phyloP scores from a whole-genome alignment of 495 filamentous ascomycete genomes.

The Penicillium mononematosum region DNA sequence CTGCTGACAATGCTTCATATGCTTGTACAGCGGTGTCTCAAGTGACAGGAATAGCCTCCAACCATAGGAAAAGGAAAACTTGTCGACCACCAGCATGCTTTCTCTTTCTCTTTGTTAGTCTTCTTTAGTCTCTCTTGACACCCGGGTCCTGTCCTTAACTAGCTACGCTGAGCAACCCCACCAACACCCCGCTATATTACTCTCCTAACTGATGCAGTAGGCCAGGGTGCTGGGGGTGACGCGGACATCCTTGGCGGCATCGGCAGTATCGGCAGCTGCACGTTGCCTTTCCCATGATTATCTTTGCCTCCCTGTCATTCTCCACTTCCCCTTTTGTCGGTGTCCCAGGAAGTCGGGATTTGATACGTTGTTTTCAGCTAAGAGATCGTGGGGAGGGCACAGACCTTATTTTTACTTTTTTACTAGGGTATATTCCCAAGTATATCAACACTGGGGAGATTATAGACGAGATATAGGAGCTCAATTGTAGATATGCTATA shows the following conservation, averaged over 20 bases:
- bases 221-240: conserved; percentile 9
- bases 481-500: not conserved
- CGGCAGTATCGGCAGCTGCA: not conserved
- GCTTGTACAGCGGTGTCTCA: conserved; percentile 11
- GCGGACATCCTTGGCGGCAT: conserved; percentile 4
- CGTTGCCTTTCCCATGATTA: not conserved
- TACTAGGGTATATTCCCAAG: not conserved
- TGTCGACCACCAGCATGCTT: not conserved
- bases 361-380: not conserved
- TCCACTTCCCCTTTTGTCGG: not conserved
- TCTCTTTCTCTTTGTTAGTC: conserved; percentile 2
- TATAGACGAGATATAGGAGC: not conserved
- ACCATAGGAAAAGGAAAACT: not conserved
- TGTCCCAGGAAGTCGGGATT: not conserved
- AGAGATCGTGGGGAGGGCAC: not conserved
- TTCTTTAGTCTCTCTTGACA: not conserved
- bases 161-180: conserved; percentile 1
- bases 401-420: not conserved
- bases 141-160: not conserved
- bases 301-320: not conserved
- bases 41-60: conserved; percentile 4
- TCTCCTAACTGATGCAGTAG: conserved; percentile 10
- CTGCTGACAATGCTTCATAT: conserved; percentile 1
- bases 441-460: not conserved
- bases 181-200: conserved; percentile 2